phyloP scores from a whole-genome alignment of 2,329 filamentous ascomycete species.

The Fusarium haematococcum region DNA sequence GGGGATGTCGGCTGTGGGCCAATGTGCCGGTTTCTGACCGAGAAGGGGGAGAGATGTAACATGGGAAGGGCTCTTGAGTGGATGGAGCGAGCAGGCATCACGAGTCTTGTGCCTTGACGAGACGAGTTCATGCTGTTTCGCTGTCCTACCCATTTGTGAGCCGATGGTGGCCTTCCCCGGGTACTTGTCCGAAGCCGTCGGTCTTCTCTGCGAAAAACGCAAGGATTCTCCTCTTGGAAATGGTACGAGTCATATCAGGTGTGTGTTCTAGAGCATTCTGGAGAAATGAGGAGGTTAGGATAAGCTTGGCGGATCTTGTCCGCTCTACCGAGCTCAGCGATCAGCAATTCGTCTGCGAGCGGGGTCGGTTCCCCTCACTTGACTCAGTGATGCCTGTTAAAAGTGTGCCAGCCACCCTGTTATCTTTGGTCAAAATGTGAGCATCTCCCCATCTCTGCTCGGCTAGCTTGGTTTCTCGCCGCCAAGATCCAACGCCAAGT shows the following conservation, averaged over 20 bases:
- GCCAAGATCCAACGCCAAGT: background rate
- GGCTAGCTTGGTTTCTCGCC: background rate
- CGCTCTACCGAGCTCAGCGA: background rate
- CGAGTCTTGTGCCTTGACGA: background rate
- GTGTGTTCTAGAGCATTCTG: background rate
- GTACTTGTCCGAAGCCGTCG: background rate
- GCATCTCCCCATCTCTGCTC: background rate
- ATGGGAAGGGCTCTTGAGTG: background rate
- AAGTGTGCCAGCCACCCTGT: background rate
- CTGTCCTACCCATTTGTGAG: background rate
- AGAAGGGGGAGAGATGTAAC: slow-evolving; percentile 11
- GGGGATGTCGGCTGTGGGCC: background rate
- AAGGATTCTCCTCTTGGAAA: background rate
- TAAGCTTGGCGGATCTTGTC: slow-evolving; percentile 1
- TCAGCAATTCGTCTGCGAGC: background rate
- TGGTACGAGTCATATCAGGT: background rate
- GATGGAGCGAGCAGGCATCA: background rate
- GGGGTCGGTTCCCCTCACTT: background rate
- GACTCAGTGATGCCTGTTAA: background rate
- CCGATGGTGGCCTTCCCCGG: background rate
- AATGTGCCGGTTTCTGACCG: background rate
- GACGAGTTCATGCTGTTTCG: background rate
- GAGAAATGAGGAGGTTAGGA: background rate
- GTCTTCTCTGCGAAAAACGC: background rate
- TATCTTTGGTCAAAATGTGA: background rate